Evolutionary conservation across 2,329 filamentous ascomycete genomes (phyloP).

Genomic region (Fusarium guadeloupense): DNA sequence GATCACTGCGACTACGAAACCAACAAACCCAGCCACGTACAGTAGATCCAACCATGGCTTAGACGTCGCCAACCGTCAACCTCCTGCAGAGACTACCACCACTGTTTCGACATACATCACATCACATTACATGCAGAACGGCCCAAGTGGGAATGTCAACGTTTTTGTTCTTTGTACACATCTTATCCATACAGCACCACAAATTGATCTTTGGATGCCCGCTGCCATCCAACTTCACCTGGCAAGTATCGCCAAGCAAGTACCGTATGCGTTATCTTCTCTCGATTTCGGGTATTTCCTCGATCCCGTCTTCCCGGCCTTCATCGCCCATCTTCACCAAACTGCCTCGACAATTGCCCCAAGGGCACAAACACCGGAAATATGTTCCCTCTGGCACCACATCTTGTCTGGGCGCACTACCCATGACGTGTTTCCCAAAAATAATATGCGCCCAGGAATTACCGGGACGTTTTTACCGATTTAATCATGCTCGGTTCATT

Average conservation of each 20-base stretch:
- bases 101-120: neutral
- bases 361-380: neutral
- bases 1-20: neutral
- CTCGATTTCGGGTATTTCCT: constrained; percentile 14
- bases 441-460: constrained; percentile 20
- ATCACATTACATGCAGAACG: neutral
- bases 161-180: constrained; percentile 14
- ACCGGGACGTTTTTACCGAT: constrained; percentile 30
- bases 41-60: too few species aligned
- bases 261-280: neutral
- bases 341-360: neutral
- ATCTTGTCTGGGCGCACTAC: neutral
- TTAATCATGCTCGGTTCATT: constrained; percentile 22
- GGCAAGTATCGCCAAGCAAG: constrained; percentile 10
- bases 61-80: too few species aligned
- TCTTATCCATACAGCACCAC: constrained; percentile 5
- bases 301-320: neutral
- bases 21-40: neutral
- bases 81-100: neutral
- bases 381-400: neutral
- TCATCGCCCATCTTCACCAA: neutral
- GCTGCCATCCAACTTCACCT: constrained; percentile 16
- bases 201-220: constrained; percentile 12
- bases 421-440: constrained; percentile 3
- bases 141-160: constrained; percentile 5